These are phyloP conservation scores for Xylaria sp. DNA, from an alignment of 495 filamentous ascomycete genomes.

Conservation along the genomic window DNA sequence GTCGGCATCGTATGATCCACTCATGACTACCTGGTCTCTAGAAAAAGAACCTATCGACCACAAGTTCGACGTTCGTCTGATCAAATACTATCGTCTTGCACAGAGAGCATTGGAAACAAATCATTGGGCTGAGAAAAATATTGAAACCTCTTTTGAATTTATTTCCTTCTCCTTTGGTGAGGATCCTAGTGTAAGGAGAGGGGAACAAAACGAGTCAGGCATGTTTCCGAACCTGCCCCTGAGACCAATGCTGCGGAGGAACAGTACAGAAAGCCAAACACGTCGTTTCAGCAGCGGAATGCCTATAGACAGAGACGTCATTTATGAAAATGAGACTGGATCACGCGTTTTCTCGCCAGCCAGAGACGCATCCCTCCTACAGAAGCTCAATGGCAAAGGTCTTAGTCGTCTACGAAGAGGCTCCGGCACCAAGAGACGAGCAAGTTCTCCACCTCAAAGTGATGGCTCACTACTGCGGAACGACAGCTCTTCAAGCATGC, in stretches of 20 bases:
- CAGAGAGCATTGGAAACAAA: slow-evolving; percentile 28
- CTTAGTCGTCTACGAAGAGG: not conserved
- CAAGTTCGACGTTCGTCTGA: slow-evolving; percentile 33
- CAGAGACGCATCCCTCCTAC: not conserved
- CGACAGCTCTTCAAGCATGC: slow-evolving; percentile 37
- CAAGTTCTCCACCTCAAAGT: slow-evolving; percentile 34
- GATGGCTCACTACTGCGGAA: slow-evolving; percentile 28
- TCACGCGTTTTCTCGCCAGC: not conserved
- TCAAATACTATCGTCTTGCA: slow-evolving; percentile 37
- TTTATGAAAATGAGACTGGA: not conserved
- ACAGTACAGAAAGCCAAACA: not conserved
- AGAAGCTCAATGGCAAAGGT: not conserved
- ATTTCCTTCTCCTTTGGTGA: not conserved
- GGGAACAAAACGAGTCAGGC: not conserved
- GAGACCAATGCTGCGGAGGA: not conserved
- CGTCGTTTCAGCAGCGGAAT: not conserved
- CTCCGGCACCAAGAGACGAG: slow-evolving; percentile 33
- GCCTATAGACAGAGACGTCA: not conserved
- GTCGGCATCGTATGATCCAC: slow-evolving; percentile 34
- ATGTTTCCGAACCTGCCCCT: not conserved
- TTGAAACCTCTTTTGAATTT: not conserved
- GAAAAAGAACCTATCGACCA: slow-evolving; percentile 33
- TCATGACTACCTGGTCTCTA: slow-evolving; percentile 35
- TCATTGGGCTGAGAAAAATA: not conserved
- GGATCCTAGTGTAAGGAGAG: not conserved